Conservation (phyloP, 805 yeast genomes). For the Ogataea corticis region DNA sequence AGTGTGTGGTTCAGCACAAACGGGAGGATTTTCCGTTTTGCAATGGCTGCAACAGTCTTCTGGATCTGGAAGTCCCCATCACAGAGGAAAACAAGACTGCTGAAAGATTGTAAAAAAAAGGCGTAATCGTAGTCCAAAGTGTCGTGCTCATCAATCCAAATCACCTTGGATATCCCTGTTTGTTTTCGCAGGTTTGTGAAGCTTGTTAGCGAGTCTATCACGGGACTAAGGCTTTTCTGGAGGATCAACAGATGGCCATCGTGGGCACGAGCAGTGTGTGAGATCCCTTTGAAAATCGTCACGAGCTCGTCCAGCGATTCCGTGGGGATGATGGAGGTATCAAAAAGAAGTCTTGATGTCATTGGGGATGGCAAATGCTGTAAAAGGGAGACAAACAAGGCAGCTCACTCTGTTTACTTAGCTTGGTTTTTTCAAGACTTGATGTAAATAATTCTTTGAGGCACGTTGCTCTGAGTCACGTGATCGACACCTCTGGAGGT, state of each 20-base stretch:
- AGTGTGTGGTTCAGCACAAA: constrained; percentile 12
- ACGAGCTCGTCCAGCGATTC: constrained; percentile 17
- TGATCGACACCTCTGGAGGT: too few relatives aligned
- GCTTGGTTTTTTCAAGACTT: not conserved
- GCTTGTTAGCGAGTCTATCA: constrained; percentile 29
- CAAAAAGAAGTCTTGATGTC: constrained; percentile 9
- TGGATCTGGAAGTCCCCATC: constrained; percentile 18
- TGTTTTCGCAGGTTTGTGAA: constrained; percentile 28
- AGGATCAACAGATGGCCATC: constrained; percentile 24
- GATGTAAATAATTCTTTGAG: too few relatives aligned
- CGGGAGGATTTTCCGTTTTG: constrained; percentile 22
- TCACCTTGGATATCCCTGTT: constrained; percentile 28
- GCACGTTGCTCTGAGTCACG: too few relatives aligned
- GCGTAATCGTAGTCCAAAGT: constrained; percentile 18
- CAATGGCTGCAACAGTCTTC: constrained; percentile 11
- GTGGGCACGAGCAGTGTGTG: not conserved
- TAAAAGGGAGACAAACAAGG: too few relatives aligned
- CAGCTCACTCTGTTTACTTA: not conserved
- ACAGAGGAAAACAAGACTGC: constrained; percentile 27
- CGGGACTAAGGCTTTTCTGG: constrained; percentile 26
- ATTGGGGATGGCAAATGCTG: not conserved
- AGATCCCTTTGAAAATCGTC: constrained; percentile 19
- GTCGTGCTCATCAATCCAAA: constrained; percentile 30
- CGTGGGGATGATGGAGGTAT: constrained; percentile 10
- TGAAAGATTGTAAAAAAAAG: constrained; percentile 15